Evolutionary conservation across 2,329 filamentous ascomycete genomes (phyloP), one percentile per base, ranked within the genome.

Genomic region (Cladosporium velox): DNA sequence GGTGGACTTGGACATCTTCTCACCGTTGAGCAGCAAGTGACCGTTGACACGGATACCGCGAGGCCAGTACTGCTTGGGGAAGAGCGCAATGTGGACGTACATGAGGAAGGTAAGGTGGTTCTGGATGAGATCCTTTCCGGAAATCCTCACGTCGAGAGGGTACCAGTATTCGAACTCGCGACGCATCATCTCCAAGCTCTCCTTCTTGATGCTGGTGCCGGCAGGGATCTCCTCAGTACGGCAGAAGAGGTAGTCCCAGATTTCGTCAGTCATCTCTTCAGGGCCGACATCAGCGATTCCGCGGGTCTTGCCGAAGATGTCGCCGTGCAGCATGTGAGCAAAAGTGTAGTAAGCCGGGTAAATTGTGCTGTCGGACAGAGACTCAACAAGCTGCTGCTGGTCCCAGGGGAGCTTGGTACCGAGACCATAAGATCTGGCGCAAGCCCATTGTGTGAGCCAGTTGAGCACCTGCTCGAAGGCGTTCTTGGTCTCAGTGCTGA

Each of bases 1-100:
- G 0, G 93, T 97, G 64, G 90, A 94, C 84, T 99, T 99, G 78
- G 89, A 91, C 95, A 99, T 99, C 86, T 99, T 99, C 77, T 97
- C 92, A 59, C 94, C 94, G 77, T 99, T 99, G 70, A 99, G 85
- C 79, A 96, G 88, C 74, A 98, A 82, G 80, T 98, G 94, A 1
- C 95, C 95, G 76, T 99, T 99, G 69, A 91, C 89, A 70, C 95
- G 90, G 71, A 98, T 86, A 69, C 89, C 89, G 61, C 86, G 86
- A 12, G 95, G 95, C 93, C 94, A 97, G 83, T 93, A 96, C 78
- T 94, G 87, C 67, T 87, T 86, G 14, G 89, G 87, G 85, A 97
- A 98, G 52, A 99, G 85, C 12, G 95, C 95, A 70, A 95, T 79
- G 79, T 98, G 95, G 72, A 94, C 90, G 82, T 98, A 98, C 64